Conservation (phyloP, 352 stramenopile species). For the Phytophthora macrochlamydospora region DNA sequence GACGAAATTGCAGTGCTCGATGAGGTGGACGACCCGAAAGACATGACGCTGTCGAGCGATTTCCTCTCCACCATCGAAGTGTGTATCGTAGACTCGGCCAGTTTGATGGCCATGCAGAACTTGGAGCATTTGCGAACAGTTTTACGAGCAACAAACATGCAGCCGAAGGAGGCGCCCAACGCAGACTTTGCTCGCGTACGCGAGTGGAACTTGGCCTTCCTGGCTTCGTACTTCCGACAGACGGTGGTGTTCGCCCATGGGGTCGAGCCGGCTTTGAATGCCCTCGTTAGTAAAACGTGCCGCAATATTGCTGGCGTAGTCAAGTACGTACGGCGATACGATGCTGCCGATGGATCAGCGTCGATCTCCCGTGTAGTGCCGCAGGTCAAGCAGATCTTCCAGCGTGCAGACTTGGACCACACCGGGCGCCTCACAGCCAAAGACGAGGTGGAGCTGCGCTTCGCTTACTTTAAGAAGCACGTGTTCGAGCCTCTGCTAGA, state of each 20-base stretch:
- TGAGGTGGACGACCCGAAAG: constrained; percentile 15
- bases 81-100: constrained; percentile 82
- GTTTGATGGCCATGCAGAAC: constrained; percentile 84
- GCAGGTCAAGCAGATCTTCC: constrained; percentile 82
- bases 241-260: constrained; percentile 74
- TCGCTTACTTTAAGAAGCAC: constrained; percentile 81
- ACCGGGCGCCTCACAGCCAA: constrained; percentile 28
- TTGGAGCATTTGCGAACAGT: constrained; percentile 75
- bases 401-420: constrained; percentile 62
- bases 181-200: constrained; percentile 78
- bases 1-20: constrained; percentile 65
- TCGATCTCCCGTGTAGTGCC: constrained; percentile 72
- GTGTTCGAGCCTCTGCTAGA: constrained; percentile 78
- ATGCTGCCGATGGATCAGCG: constrained; percentile 47
- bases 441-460: constrained; percentile 67
- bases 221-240: constrained; percentile 74
- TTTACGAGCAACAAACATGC: constrained; percentile 64
- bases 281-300: constrained; percentile 64
- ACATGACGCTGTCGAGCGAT: constrained; percentile 63
- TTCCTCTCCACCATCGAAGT: constrained; percentile 82
- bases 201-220: constrained; percentile 76
- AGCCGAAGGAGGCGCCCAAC: constrained; percentile 68
- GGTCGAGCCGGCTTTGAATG: constrained; percentile 62
- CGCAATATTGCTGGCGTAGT: constrained; percentile 58
- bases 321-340: constrained; percentile 64